phyloP scores from a whole-genome alignment of 2,329 filamentous ascomycete genomes.

The Decorospora gaudefroyi region DNA sequence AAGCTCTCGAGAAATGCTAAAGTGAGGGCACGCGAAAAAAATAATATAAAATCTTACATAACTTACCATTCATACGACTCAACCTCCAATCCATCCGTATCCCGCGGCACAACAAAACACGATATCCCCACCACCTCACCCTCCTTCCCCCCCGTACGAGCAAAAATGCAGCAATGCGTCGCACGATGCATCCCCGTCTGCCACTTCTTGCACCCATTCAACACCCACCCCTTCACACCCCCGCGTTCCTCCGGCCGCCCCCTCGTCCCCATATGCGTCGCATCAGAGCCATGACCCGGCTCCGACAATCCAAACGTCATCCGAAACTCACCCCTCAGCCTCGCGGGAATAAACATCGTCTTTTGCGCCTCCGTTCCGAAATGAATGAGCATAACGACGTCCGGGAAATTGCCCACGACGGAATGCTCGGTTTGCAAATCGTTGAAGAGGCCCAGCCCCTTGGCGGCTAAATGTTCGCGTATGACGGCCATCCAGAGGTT shows the following conservation, averaged over 20 bases:
- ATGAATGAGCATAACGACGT: conserved; percentile 65
- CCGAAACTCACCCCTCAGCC: conserved; percentile 59
- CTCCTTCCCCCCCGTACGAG: conserved; percentile 59
- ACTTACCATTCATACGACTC: conserved; percentile 62
- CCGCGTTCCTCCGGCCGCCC: conserved; percentile 53
- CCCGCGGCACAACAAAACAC: conserved; percentile 62
- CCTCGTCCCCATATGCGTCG: conserved; percentile 64
- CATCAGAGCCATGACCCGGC: conserved; percentile 65
- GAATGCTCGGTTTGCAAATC: conserved; percentile 68
- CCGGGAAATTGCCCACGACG: conserved; percentile 66
- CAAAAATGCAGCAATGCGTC: conserved; percentile 66
- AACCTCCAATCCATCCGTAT: conserved; percentile 58
- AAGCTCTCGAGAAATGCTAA: too few species aligned
- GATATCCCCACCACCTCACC: conserved; percentile 63
- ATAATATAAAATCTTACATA: too few species aligned
- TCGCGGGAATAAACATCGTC: conserved; percentile 57
- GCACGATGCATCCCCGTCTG: conserved; percentile 66
- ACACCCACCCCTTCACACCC: conserved; percentile 56
- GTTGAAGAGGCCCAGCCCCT: conserved; percentile 65
- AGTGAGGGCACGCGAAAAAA: too few species aligned
- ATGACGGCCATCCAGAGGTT: conserved; percentile 69
- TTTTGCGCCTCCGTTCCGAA: conserved; percentile 63
- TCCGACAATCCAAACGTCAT: conserved; percentile 67
- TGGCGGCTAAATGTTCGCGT: conserved; percentile 62
- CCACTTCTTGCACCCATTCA: conserved; percentile 67